Evolutionary conservation across 495 filamentous ascomycete genomes (phyloP).

Genomic region (Penicillium samsonianum): DNA sequence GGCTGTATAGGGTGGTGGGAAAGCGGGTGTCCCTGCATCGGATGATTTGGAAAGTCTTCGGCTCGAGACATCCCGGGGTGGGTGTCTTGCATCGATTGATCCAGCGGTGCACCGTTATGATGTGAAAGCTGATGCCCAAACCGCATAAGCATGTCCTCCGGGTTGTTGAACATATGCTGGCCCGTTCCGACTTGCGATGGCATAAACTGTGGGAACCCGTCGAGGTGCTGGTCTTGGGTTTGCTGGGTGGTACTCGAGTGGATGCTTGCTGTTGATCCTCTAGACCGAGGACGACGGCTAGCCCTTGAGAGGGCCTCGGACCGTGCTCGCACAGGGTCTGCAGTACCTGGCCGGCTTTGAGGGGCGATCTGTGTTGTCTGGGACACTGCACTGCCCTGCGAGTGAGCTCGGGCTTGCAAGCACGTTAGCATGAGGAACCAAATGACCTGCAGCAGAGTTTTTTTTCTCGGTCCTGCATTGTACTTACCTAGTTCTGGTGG

Average conservation of each 20-base stretch:
- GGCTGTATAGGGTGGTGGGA: conserved; percentile 43
- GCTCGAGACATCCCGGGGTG: conserved; percentile 48
- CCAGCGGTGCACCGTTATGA: conserved; percentile 51
- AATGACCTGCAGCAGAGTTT: conserved; percentile 1
- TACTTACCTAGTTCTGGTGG: conserved; percentile 31
- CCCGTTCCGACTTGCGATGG: conserved; percentile 54
- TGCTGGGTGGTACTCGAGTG: conserved; percentile 70
- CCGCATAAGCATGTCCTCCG: conserved; percentile 66
- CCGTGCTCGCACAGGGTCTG: conserved; percentile 53
- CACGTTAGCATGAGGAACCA: not conserved
- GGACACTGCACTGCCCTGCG: conserved; percentile 36
- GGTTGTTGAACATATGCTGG: conserved; percentile 52
- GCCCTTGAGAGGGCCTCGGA: conserved; percentile 63
- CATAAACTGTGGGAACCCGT: conserved; percentile 51
- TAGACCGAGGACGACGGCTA: conserved; percentile 68
- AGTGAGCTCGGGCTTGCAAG: conserved; percentile 29
- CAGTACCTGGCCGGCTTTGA: conserved; percentile 48
- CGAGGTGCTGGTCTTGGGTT: conserved; percentile 61
- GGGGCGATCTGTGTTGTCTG: conserved; percentile 42
- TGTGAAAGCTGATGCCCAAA: conserved; percentile 60
- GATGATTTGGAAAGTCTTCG: conserved; percentile 50
- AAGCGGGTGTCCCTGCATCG: conserved; percentile 48
- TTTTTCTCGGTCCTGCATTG: conserved; percentile 1
- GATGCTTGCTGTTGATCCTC: conserved; percentile 83
- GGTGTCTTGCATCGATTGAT: conserved; percentile 52